Base-by-base conservation (phyloP, 2,329 filamentous ascomycete species). In the Fusarium sp. region DNA sequence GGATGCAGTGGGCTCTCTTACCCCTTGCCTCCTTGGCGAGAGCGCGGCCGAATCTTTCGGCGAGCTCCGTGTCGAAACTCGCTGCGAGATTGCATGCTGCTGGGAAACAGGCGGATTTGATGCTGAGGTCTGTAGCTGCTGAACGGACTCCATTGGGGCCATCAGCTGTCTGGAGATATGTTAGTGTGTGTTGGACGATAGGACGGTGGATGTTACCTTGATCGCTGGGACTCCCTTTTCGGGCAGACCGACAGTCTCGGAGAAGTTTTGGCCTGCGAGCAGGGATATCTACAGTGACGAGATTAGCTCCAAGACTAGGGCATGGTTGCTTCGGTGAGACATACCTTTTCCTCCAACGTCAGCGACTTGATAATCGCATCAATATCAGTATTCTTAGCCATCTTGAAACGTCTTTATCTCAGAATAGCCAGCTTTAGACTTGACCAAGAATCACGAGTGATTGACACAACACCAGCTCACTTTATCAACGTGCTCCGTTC, bases 1-100 rank as follows among this genome's bases (percentile, higher is more conserved):
- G 86, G 74, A 93, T 89, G 18, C 93, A 88, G 75, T 94, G 91
- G 10, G 92, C 88, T 60, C 91, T 92, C 82, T 95, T 95, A 61
- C 75, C 78, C 16, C 77, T 74, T 1, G 80, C 76, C 52, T 84
- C 91, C 27, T 89, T 85, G n/a, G 87, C 91, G 66, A 93, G 86
- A 20, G 90, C 82, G 16, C 85, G 82, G 14, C 91, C 91, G 22
- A 91, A 85, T 60, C 87, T 81, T 56, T 87, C 81, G 35, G 92
- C 85, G 20, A 92, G 82, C 5, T 89, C 86, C 3, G 84, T 74
- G 74, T 93, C 90, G 84, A 90, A 93, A 10, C 90, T 92, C 11
- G 91, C 89, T 6, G 90, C 91, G 54, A 93, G 72, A 42, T 70
- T 79, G 40, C 78, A 79, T 67, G 76, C 81, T 64, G 73, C 80